Base-by-base conservation (phyloP, 768 basidiomycete genomes). In the Artomyces pyxidatus region DNA sequence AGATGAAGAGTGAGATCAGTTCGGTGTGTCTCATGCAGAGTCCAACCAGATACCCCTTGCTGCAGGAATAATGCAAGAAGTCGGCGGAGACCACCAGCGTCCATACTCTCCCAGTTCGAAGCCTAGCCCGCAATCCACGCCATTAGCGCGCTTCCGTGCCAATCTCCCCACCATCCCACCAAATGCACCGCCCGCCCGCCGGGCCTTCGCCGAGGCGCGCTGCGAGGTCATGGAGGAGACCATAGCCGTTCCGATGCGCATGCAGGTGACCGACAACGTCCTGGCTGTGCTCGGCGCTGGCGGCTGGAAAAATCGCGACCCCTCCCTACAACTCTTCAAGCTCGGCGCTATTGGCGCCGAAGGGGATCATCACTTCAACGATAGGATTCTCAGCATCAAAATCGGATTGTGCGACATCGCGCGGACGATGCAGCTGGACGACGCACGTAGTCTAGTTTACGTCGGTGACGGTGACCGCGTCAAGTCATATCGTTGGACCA, bases 401-500 rank as follows among this genome's bases (percentile, higher is more conserved):
- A 28, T 44, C 29, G 43, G 43, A 4, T n/a, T 44, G 25, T 7
- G 22, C 26, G 28, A 26, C 25, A 16, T 44, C 9, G 43, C 25
- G 9, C 17, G 19, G 6, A 3, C 14, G 16, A 42, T 61, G 9
- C 52, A 54, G 1, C 53, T 63, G 10, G 68, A 71, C 51, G 67
- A 67, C 8, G 52, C 54, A 11, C 61, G 65, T 28, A 68, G 65
- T 32, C 64, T 73, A 9, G 55, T 73, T 3, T 69, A 68, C 49
- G 59, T 63, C 2, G 71, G 62, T 1, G 71, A 73, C 48, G 37
- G 32, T 9, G 50, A 57, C 14, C 55, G 68, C 12, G 51, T 73
- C 51, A 73, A 72, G 49, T 69, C 70, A 0, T 75, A 65, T 52
- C 51, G 52, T 3, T 71, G 68, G 62, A 59, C 42, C 1, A 26